Evolutionary conservation across 441 rosid genomes (phyloP), one percentile per base, ranked within the genome.

Genomic region (Arabidopsis hybrid): DNA sequence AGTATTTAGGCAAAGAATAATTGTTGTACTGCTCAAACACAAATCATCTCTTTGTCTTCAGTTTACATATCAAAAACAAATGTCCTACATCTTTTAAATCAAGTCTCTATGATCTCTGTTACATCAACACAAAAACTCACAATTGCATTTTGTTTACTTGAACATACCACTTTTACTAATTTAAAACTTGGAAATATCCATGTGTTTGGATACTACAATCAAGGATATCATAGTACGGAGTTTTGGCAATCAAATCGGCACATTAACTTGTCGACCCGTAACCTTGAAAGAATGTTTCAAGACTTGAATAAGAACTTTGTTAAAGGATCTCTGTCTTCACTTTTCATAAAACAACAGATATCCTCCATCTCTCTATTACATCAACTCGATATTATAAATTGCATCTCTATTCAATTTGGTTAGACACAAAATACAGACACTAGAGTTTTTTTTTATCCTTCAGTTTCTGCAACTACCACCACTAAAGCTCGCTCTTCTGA

Each of bases 391-490:
- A 21, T n/a, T 60, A 42, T 10, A 74, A 51, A 31, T 32, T 73
- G 60, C 36, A 31, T 66, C 36, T 65, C 29, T 51, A 73, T 67
- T 60, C n/a, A 18, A 17, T 50, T 61, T n/a, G 51, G 13, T 42
- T 42, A n/a, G 7, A 34, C 26, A 60, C 56, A 16, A 5, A 68
- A 38, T 36, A 31, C 71, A 50, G 65, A 50, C 29, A 59, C 49
- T 65, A 59, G 42, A 50, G 50, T n/a, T 34, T 43, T 65, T 45
- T 71, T 65, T 65, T 69, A 51, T 64, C 35, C 76, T 80, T 65
- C 50, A 65, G 77, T 67, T 64, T 72, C 81, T 50, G 82, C 89
- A 67, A 84, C 86, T 39, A 85, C 89, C 65, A 85, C 46, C 58
- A 40, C 65, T 63, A 86, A 85, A 6, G 74, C 80, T 67, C 57